These are phyloP conservation scores for Ceratocystis lukuohia DNA, from an alignment of 2,329 filamentous ascomycete genomes.

Conservation along the genomic window DNA sequence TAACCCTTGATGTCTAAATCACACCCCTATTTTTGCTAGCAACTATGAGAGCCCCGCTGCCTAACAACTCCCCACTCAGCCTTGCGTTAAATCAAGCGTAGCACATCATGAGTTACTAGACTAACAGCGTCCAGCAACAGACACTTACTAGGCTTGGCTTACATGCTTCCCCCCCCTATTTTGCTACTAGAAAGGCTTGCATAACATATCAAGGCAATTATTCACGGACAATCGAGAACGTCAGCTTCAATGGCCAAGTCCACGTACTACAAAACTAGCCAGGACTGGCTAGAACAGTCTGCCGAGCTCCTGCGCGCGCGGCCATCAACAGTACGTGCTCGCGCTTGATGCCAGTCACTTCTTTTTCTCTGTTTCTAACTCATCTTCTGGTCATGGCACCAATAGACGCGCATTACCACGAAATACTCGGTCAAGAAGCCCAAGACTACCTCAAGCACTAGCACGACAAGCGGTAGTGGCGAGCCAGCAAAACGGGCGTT, in stretches of 20 bases:
- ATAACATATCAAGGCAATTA: not conserved
- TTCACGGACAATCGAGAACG: not conserved
- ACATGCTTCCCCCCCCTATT: too few relatives aligned
- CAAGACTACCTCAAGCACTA: constrained; percentile 24
- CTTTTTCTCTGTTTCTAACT: not conserved
- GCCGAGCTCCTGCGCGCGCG: constrained; percentile 72
- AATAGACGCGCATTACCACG: constrained; percentile 76
- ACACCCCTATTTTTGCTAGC: not conserved
- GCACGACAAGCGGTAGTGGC: constrained; percentile 22
- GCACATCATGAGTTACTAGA: not conserved
- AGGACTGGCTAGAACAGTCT: constrained; percentile 87
- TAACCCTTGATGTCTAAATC: not conserved
- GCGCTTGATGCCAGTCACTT: not conserved
- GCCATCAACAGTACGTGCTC: constrained; percentile 57
- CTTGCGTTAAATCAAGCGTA: not conserved
- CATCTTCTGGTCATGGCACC: not conserved
- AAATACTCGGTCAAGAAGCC: constrained; percentile 47
- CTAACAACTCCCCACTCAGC: not conserved
- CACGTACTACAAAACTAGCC: constrained; percentile 65
- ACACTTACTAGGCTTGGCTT: too few relatives aligned
- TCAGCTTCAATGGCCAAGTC: constrained; percentile 25
- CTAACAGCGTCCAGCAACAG: not conserved
- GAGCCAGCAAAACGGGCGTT: constrained; percentile 41
- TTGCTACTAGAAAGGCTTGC: too few relatives aligned
- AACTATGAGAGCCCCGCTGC: not conserved